Conservation (phyloP, 192 early-diverging fungal species). For the Cladochytrium replicatum region DNA sequence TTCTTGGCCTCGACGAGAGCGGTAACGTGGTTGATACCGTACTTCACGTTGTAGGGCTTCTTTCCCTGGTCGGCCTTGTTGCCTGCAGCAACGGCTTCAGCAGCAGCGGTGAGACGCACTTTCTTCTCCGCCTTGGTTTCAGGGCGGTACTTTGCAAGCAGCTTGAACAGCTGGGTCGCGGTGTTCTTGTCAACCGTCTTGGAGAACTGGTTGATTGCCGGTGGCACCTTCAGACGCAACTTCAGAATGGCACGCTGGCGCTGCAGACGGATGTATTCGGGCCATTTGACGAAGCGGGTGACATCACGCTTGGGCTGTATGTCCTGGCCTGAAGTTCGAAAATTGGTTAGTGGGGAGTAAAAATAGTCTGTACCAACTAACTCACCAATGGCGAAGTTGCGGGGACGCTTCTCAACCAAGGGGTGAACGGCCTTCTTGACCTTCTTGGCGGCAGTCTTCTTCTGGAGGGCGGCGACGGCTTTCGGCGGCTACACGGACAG, state of each 20-base stretch:
- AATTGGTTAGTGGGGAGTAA: not conserved
- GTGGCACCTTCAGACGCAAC: slow-evolving; percentile 98
- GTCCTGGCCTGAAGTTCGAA: slow-evolving; percentile 58
- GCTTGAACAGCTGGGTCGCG: slow-evolving; percentile 96
- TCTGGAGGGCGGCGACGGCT: slow-evolving; percentile 57
- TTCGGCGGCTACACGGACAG: slow-evolving; percentile 5
- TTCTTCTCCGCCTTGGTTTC: slow-evolving; percentile 97
- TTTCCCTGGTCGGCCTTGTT: slow-evolving; percentile 78
- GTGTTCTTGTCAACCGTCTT: slow-evolving; percentile 97
- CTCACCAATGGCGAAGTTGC: slow-evolving; percentile 91
- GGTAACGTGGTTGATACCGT: slow-evolving; percentile 99
- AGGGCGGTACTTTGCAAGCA: slow-evolving; percentile 98
- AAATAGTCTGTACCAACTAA: slow-evolving; percentile 9
- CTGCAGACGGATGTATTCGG: slow-evolving; percentile 97
- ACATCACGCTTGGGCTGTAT: slow-evolving; percentile 94
- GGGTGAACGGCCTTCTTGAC: slow-evolving; percentile 66
- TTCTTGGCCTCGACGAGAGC: slow-evolving; percentile 98
- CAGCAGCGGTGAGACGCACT: slow-evolving; percentile 77
- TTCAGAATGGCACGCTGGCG: slow-evolving; percentile 95
- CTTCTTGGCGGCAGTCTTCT: slow-evolving; percentile 24
- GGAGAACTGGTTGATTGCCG: slow-evolving; percentile 99
- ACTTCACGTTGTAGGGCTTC: slow-evolving; percentile 96
- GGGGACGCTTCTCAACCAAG: slow-evolving; percentile 85
- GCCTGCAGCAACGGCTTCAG: slow-evolving; percentile 78
- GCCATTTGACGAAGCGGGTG: slow-evolving; percentile 97